Conservation (phyloP, 768 basidiomycete species). For the Boletus eberwhitei region DNA sequence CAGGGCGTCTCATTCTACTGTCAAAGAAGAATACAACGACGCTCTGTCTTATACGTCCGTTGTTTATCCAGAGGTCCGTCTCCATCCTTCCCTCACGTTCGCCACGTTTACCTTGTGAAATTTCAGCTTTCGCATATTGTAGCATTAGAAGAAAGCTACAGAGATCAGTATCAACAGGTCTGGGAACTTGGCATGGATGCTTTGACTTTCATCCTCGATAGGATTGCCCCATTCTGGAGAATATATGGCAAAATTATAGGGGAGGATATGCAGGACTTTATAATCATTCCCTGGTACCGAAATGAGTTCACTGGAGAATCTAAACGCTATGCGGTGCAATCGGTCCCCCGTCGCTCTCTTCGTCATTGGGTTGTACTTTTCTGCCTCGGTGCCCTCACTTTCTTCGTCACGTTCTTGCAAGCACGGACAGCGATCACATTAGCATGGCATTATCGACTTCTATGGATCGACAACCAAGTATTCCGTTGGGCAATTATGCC, state of each 20-base stretch:
- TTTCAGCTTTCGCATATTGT: constrained; percentile 64
- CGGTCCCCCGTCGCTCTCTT: constrained; percentile 58
- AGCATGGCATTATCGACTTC: constrained; percentile 49
- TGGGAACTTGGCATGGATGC: constrained; percentile 82
- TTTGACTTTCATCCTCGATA: constrained; percentile 70
- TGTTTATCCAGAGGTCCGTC: constrained; percentile 70
- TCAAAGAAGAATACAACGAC: constrained; percentile 64
- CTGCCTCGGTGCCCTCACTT: constrained; percentile 46
- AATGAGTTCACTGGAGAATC: constrained; percentile 81
- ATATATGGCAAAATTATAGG: constrained; percentile 80
- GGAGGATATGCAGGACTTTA: constrained; percentile 74
- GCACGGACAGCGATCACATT: constrained; percentile 55
- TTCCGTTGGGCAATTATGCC: constrained; percentile 63
- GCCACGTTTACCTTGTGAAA: constrained; percentile 2
- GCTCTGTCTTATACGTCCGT: constrained; percentile 67
- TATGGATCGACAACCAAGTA: constrained; percentile 56
- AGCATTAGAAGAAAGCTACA: constrained; percentile 73
- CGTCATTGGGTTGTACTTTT: constrained; percentile 67
- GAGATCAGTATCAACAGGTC: constrained; percentile 74
- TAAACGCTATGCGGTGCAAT: constrained; percentile 58
- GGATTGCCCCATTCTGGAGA: constrained; percentile 77
- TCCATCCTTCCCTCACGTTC: neutral
- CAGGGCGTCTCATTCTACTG: constrained; percentile 49
- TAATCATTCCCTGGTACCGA: constrained; percentile 78
- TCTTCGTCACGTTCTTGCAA: constrained; percentile 54